phyloP scores from a whole-genome alignment of 1,284 basidiomycete species.

The Ganoderma lucidum region DNA sequence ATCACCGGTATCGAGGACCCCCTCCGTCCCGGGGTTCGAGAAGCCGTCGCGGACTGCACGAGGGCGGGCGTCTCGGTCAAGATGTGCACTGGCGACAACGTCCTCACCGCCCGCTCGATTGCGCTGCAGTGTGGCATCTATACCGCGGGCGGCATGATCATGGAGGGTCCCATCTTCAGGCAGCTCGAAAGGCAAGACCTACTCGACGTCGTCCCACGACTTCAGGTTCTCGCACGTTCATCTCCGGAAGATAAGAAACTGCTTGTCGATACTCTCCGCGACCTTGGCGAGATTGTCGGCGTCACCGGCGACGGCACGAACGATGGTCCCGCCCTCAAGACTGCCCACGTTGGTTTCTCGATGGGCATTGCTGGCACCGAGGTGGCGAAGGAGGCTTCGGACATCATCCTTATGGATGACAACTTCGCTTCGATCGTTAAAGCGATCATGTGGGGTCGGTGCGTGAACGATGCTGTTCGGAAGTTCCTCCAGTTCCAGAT shows the following conservation, averaged over 20 bases:
- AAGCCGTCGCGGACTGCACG: conserved; percentile 89
- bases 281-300: conserved; percentile 92
- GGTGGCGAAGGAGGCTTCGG: conserved; percentile 98
- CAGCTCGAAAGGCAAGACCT: conserved; percentile 63
- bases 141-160: conserved; percentile 91
- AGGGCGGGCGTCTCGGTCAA: conserved; percentile 95
- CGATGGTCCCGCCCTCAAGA: conserved; percentile 96
- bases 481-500: conserved; percentile 99
- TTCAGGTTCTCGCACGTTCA: conserved; percentile 91
- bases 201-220: conserved; percentile 70
- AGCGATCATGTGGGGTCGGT: conserved; percentile 99
- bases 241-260: conserved; percentile 97
- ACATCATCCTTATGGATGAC: conserved; percentile 99
- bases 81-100: conserved; percentile 99
- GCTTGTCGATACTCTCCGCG: conserved; percentile 89
- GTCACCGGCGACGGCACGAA: conserved; percentile 99
- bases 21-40: conserved; percentile 87
- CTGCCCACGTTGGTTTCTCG: conserved; percentile 93
- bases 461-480: conserved; percentile 96
- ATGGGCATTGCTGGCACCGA: conserved; percentile 99
- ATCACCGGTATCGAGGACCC: conserved; percentile 98
- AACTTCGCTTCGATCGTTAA: conserved; percentile 97
- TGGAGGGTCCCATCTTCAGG: conserved; percentile 91
- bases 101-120: conserved; percentile 93
- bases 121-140: conserved; percentile 96